Conservation (phyloP, 2,329 filamentous ascomycete genomes). For the Diaporthe ampelina region DNA sequence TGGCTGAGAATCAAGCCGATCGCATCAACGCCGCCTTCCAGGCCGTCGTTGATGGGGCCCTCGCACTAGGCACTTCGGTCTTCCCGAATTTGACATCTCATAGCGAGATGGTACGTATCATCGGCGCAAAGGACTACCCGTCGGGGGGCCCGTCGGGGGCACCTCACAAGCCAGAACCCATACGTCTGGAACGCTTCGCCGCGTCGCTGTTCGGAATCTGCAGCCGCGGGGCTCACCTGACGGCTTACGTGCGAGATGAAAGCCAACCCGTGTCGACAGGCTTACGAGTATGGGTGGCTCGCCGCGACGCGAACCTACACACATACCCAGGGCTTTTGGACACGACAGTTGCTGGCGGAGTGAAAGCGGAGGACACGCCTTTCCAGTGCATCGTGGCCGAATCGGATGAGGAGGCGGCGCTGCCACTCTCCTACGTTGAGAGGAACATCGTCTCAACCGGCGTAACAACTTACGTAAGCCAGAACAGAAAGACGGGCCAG, state of each 20-base stretch:
- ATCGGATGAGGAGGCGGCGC: slow-evolving; percentile 77
- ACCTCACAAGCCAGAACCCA: neutral
- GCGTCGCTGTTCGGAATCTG: slow-evolving; percentile 76
- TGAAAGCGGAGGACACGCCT: slow-evolving; percentile 75
- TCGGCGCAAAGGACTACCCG: slow-evolving; percentile 50
- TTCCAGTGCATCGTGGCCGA: slow-evolving; percentile 80
- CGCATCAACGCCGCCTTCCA: slow-evolving; percentile 56
- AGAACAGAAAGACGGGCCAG: slow-evolving; percentile 9
- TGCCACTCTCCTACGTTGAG: slow-evolving; percentile 49
- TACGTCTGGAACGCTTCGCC: slow-evolving; percentile 71
- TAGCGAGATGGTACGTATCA: slow-evolving; percentile 59
- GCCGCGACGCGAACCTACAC: slow-evolving; percentile 74
- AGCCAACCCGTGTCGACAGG: neutral
- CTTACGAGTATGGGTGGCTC: slow-evolving; percentile 79
- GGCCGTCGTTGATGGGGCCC: slow-evolving; percentile 54
- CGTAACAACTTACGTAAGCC: slow-evolving; percentile 47
- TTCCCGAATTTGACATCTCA: slow-evolving; percentile 55
- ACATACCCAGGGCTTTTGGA: slow-evolving; percentile 83
- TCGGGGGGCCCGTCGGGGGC: neutral
- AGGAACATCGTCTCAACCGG: slow-evolving; percentile 48
- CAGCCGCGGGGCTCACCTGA: slow-evolving; percentile 76
- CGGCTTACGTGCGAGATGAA: slow-evolving; percentile 64
- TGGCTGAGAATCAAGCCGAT: no score
- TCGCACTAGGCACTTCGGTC: slow-evolving; percentile 49
- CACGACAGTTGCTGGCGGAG: slow-evolving; percentile 84